Percentiles rank a stretch among this genome's conserved stretches.
These are phyloP conservation scores for Cryptococcus maquisensis DNA, from an alignment of 1,284 basidiomycete genomes.

Conservation along the genomic window DNA sequence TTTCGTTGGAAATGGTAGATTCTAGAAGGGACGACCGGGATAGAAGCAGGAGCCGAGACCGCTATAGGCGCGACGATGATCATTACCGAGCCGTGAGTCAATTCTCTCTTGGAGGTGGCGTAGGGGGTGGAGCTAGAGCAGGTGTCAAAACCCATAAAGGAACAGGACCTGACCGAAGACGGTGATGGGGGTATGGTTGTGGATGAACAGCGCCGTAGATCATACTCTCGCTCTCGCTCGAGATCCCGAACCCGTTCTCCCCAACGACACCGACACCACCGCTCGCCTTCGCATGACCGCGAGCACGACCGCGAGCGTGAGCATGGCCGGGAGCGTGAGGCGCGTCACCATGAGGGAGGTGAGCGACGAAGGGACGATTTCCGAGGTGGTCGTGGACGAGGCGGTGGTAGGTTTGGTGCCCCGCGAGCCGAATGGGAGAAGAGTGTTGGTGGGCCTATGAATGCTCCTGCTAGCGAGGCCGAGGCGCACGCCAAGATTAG, in stretches of 20 bases:
- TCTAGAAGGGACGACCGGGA: constrained; percentile 26
- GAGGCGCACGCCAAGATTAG: constrained; percentile 83
- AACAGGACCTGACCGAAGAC: constrained; percentile 19
- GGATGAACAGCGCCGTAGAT: constrained; percentile 17
- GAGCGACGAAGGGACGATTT: constrained; percentile 10
- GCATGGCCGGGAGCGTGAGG: constrained; percentile 19
- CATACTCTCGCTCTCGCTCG: constrained; percentile 28
- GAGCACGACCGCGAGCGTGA: constrained; percentile 41
- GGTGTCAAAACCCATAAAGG: background rate
- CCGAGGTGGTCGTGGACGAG: constrained; percentile 7
- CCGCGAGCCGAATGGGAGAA: constrained; percentile 32
- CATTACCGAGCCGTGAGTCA: constrained; percentile 52
- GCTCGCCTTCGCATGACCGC: constrained; percentile 61
- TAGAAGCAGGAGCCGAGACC: constrained; percentile 26
- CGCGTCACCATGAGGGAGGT: constrained; percentile 12
- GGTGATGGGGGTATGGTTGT: background rate
- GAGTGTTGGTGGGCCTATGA: constrained; percentile 84
- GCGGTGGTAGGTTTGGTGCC: constrained; percentile 18
- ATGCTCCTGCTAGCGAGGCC: constrained; percentile 81
- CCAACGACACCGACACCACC: constrained; percentile 55
- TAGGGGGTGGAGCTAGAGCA: constrained; percentile 37
- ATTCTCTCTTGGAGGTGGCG: constrained; percentile 3
- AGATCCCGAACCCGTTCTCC: constrained; percentile 44
- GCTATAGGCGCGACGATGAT: constrained; percentile 50
- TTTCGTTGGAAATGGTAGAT: constrained; percentile 3